Base-by-base conservation (phyloP, 1,139 yeast species). In the Hemisphaericaspora subhashii region DNA sequence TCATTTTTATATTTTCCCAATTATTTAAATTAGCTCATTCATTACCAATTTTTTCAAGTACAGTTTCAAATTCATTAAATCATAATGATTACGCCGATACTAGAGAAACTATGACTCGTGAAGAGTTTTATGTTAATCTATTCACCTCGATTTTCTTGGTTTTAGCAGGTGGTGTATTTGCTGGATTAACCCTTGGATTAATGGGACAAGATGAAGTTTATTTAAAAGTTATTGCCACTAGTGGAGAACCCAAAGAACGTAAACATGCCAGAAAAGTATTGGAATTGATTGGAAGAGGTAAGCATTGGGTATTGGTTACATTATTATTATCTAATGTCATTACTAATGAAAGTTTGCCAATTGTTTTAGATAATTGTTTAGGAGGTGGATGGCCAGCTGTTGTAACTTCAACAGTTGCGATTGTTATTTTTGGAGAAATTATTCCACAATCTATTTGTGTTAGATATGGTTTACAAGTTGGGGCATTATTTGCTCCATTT, bases 331-430 rank as follows among this genome's bases (percentile, higher is more conserved):
- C 84, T 17, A 92, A 92, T 56, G 98, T 92, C 37, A 87, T 92
- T 58, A 92, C 98, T 36, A 92, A 92, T 62, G 98, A 92, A 62
- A 84, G 97, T 1, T 73, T 92, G 44, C 98, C 98, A 2, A 92
- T 92, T 53, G 95, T 92, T 13, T 74, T 92, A 47, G 98, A 92
- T 59, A 74, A 95, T 42, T 85, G 90, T 54, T 75, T 92, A 20
- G 98, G 98, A 35, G 98, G 98, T 32, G 98, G 98, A 2, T 86
- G 96, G 88, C 92, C 95, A 11, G 98, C 98, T 1, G 96, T 92
- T 35, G 89, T 89, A 16, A 77, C 92, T 9, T 85, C 97, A 11
- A 90, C 98, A 1, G 92, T 86, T 3, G 80, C 92, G 23, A 92
- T 92, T 58, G 98, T 92, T 38, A 78, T 92, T 16, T 92, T 92